Evolutionary conservation across 1,139 yeast genomes (phyloP), one percentile per base, ranked within the genome.

Genomic region (Pichia sp.): DNA sequence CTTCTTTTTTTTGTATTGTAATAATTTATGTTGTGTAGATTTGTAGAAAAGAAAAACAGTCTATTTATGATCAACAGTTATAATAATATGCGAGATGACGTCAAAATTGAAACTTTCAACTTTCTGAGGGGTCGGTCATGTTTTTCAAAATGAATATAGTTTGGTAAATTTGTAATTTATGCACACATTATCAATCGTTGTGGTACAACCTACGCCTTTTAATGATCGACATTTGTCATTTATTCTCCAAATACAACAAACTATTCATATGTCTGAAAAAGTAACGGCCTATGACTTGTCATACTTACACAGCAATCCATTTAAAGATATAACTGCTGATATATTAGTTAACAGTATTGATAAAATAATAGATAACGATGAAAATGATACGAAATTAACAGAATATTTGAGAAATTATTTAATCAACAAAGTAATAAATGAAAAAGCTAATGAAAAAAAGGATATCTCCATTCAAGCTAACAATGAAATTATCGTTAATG

Each of bases 311-410:
- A 40, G 45, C 4, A 59, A 62, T 32, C 65, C 64, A 7, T 60
- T 53, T 43, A 56, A 56, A 38, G 47, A 58, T 13, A 52, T 62
- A 13, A 60, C 64, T 0, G 58, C 56, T 18, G 43, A 52, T 16
- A 45, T 60, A 18, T 40, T 41, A 34, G 25, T 32, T 15, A 27
- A 34, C n/a, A 18, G 16, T 8, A n/a, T 15, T 35, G 15, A 23
- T 5, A 26, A 25, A n/a, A 29, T 40, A 22, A 13, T 22, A 12
- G 43, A 40, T 32, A 30, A 23, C 15, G 15, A 15, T 7, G 20
- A 26, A 16, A 23, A 2, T 20, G 39, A 32, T 18, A 15, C 15
- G 9, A n/a, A 22, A 16, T 32, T 32, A 7, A 16, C 13, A 4
- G 36, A 32, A 18, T 18, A 32, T 18, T 18, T 32, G 22, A 9